Conservation (phyloP, 768 basidiomycete genomes). For the Calvatia gigantea region DNA sequence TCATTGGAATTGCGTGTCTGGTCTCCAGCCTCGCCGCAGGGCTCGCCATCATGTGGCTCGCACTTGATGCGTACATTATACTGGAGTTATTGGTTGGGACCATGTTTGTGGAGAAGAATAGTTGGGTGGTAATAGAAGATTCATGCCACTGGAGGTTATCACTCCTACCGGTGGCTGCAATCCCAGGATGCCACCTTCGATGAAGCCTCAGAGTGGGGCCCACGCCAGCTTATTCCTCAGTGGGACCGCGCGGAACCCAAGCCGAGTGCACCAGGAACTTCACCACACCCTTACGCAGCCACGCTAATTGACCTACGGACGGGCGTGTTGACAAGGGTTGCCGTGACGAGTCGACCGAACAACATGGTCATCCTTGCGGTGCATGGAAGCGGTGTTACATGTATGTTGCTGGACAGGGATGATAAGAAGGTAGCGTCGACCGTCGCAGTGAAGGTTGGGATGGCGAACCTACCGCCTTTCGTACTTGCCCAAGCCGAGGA, state of each 20-base stretch:
- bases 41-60: background rate
- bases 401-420: slow-evolving; percentile 19
- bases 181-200: slow-evolving; percentile 12
- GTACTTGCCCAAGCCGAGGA: slow-evolving; percentile 11
- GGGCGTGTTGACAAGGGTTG: slow-evolving; percentile 6
- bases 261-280: background rate
- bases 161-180: slow-evolving; percentile 1
- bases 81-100: slow-evolving; percentile 6
- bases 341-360: slow-evolving; percentile 9
- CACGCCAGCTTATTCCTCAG: slow-evolving; percentile 9
- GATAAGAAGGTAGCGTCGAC: background rate
- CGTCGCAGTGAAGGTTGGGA: slow-evolving; percentile 15
- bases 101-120: slow-evolving; percentile 11
- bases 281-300: background rate
- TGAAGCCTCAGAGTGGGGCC: slow-evolving; percentile 11
- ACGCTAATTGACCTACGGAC: slow-evolving; percentile 10
- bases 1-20: background rate
- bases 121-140: slow-evolving; percentile 13
- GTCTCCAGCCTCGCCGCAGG: background rate
- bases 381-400: slow-evolving; percentile 19
- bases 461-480: slow-evolving; percentile 21
- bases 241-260: background rate
- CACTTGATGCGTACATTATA: background rate
- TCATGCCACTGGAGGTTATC: slow-evolving; percentile 1
- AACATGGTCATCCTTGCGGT: slow-evolving; percentile 15